These are phyloP conservation scores for Salix arbutifolia DNA, from an alignment of 345 rosid species.

Conservation along the genomic window DNA sequence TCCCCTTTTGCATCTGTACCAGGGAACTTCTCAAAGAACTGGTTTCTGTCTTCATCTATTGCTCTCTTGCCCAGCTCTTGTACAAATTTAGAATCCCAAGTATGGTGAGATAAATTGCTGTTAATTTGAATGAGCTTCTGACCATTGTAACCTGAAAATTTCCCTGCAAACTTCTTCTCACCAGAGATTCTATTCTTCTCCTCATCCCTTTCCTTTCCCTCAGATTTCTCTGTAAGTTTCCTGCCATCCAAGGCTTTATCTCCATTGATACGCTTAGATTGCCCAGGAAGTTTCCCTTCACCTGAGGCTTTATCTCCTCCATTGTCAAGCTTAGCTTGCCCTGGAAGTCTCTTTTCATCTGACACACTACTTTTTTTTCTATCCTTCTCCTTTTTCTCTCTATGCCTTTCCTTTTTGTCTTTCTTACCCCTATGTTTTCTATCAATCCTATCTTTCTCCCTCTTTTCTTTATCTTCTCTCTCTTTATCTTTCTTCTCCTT, in stretches of 20 bases:
- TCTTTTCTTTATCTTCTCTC: constrained; percentile 48
- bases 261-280: constrained; percentile 23
- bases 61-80: constrained; percentile 58
- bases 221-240: background rate
- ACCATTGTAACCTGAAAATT: background rate
- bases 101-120: constrained; percentile 8
- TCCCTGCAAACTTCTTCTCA: no score
- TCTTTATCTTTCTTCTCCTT: constrained; percentile 50
- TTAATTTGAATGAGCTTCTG: constrained; percentile 22
- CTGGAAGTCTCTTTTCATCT: constrained; percentile 30
- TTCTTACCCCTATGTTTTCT: constrained; percentile 42
- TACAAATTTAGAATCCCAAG: constrained; percentile 37
- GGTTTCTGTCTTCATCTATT: constrained; percentile 39
- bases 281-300: constrained; percentile 30
- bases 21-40: constrained; percentile 30
- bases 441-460: constrained; percentile 52
- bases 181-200: no score
- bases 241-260: background rate
- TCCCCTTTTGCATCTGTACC: constrained; percentile 23
- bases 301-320: constrained; percentile 28
- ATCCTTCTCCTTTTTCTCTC: constrained; percentile 3
- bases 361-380: constrained; percentile 28
- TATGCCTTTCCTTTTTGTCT: constrained; percentile 47
- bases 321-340: constrained; percentile 21
- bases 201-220: background rate